Base-by-base conservation (phyloP, 1,284 basidiomycete species). In the Fomes fomentarius region DNA sequence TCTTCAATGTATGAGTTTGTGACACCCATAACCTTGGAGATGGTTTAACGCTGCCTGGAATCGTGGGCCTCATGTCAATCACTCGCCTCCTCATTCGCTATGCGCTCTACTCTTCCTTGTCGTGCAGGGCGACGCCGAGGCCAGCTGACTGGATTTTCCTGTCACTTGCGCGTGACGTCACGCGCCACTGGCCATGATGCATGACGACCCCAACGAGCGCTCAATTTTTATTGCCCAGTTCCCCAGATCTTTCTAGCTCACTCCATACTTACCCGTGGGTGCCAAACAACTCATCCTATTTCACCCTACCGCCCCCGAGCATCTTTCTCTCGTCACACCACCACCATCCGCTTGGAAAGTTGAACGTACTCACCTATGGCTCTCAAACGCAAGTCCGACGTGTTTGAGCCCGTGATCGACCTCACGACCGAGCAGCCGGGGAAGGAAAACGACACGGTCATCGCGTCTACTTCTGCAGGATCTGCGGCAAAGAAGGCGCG, bases 401-500 rank as follows among this genome's bases (percentile, higher is more conserved):
- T 53, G 24, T 37, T 65, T 26, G 64, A 62, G 47, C 48, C 50
- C n/a, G 55, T 50, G 15, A 19, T 42, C 25, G 56, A 57, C 19
- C 37, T 52, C 19, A 41, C 37, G 15, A 40, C 17, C 14, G 47
- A 47, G 24, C 14, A 45, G 19, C 34, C 49, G 21, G 56, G 26
- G 33, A 44, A 26, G 17, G 49, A 54, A 38, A 37, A 50, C 35
- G 28, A 12, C 28, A 58, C 43, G 22, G 28, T 24, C 19, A 40
- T 11, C 11, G 50, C 40, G 2, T 37, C 22, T 24, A 26, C 33
- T 19, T 52, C 17, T 14, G 50, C 41, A 12, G 50, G 39, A 24
- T 54, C 56, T 34, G 43, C 42, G 12, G 38, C 56, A 64, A 88
- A 86, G 68, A 88, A 83, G 9, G 80, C 85, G 51, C 85, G 80